Evolutionary conservation across 345 rosid genomes (phyloP).

Genomic region (Abelmoschus esculentus): DNA sequence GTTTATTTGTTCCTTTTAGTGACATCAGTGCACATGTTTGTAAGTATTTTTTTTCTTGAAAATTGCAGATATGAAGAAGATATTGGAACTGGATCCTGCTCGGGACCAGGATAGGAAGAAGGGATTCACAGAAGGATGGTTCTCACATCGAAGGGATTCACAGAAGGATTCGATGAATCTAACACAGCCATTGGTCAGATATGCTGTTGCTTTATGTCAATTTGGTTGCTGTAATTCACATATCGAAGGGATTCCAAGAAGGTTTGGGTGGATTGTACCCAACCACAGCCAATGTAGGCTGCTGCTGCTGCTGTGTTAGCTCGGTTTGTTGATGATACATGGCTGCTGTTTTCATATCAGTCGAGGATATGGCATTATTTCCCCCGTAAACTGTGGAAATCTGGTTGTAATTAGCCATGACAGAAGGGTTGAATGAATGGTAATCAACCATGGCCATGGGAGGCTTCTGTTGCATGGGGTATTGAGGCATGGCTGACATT

Average conservation of each 20-base stretch:
- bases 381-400: constrained; percentile 1
- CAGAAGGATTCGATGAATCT: too few relatives aligned
- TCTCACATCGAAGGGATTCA: neutral
- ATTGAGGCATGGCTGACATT: constrained; percentile 7
- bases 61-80: constrained; percentile 67
- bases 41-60: neutral
- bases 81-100: constrained; percentile 74
- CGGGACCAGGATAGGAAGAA: constrained; percentile 57
- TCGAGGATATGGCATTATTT: neutral
- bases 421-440: constrained; percentile 9
- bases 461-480: constrained; percentile 9
- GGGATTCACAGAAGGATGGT: neutral
- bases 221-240: neutral
- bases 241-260: constrained; percentile 10
- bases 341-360: neutral
- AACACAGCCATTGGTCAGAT: too few relatives aligned
- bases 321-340: constrained; percentile 4
- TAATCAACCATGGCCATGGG: neutral
- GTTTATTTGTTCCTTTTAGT: neutral
- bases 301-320: neutral
- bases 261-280: neutral
- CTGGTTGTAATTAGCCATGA: constrained; percentile 5
- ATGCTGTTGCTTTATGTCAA: neutral
- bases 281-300: neutral
- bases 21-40: neutral